Percentiles rank a stretch among this genome's conserved stretches.
These are phyloP conservation scores for Microstegium vimineum DNA, from an alignment of 176 grass and related monocot genomes.

Conservation along the genomic window DNA sequence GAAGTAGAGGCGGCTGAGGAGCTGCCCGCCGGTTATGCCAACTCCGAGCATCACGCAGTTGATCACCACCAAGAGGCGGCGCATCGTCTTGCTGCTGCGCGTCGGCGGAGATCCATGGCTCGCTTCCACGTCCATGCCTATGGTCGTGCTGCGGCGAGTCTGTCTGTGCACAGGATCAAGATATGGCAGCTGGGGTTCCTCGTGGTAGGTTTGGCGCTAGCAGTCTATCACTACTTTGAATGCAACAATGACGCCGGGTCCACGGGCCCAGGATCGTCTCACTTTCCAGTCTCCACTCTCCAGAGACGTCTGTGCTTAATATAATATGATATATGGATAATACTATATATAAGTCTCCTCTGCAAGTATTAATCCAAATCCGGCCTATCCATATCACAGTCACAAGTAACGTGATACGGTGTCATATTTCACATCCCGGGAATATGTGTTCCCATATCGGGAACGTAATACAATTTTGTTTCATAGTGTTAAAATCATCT, in stretches of 20 bases:
- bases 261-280: too few relatives aligned
- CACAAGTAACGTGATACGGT: too few relatives aligned
- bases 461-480: too few relatives aligned
- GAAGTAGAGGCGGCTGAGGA: conserved; percentile 65
- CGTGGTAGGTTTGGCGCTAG: background rate
- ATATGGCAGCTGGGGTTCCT: background rate
- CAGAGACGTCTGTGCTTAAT: too few relatives aligned
- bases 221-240: background rate
- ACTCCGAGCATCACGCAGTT: conserved; percentile 50
- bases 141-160: background rate
- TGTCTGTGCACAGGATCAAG: background rate
- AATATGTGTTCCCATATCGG: too few relatives aligned
- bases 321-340: too few relatives aligned
- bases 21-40: conserved; percentile 51
- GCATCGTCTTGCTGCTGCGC: conserved; percentile 12
- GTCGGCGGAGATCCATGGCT: background rate
- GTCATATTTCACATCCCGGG: too few relatives aligned
- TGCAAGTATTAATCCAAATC: too few relatives aligned
- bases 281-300: too few relatives aligned
- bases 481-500: too few relatives aligned
- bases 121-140: conserved; percentile 36
- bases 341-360: too few relatives aligned
- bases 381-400: too few relatives aligned
- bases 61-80: conserved; percentile 27
- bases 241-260: background rate